A percentile compares a stretch with the other conserved stretches of the same genome.
These are phyloP conservation scores for Nothophytophthora sp. DNA, from an alignment of 352 stramenopile genomes.

Conservation along the genomic window DNA sequence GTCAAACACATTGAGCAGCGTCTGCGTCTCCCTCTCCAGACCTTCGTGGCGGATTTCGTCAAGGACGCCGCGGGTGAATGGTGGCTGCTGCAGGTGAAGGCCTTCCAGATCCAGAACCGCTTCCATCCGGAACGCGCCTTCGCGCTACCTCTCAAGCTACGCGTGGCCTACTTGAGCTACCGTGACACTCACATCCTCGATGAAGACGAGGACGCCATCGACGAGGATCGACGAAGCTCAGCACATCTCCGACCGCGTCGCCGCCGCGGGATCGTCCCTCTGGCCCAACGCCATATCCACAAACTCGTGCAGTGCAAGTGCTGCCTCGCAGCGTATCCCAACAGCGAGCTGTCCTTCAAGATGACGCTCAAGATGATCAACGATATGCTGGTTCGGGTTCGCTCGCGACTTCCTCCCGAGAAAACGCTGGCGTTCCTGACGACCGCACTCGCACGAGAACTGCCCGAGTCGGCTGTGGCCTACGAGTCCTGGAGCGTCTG, in stretches of 20 bases:
- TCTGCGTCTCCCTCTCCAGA: constrained; percentile 61
- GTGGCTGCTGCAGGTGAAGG: constrained; percentile 84
- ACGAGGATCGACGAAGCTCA: constrained; percentile 15
- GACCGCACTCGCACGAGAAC: constrained; percentile 40
- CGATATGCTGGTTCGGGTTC: constrained; percentile 74
- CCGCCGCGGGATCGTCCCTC: constrained; percentile 15
- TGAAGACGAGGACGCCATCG: constrained; percentile 47
- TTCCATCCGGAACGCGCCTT: constrained; percentile 34
- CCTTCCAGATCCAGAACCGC: constrained; percentile 56
- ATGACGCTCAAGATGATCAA: constrained; percentile 91
- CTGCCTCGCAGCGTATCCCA: constrained; percentile 71
- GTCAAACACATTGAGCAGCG: constrained; percentile 74
- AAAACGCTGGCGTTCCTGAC: constrained; percentile 54
- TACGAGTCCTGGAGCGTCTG: constrained; percentile 88
- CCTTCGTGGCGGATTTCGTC: constrained; percentile 66
- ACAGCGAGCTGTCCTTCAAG: constrained; percentile 80
- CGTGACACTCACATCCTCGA: constrained; percentile 68
- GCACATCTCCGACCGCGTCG: constrained; percentile 13
- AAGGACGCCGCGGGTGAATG: constrained; percentile 70
- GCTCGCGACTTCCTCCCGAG: constrained; percentile 48
- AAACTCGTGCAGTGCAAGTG: constrained; percentile 83
- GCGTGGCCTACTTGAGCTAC: constrained; percentile 60
- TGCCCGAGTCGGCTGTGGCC: constrained; percentile 51
- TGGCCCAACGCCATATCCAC: constrained; percentile 62
- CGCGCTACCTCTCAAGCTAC: constrained; percentile 43